These are phyloP conservation scores for Ettlia oleoabundans DNA, from an alignment of 139 green algal species.

Conservation along the genomic window DNA sequence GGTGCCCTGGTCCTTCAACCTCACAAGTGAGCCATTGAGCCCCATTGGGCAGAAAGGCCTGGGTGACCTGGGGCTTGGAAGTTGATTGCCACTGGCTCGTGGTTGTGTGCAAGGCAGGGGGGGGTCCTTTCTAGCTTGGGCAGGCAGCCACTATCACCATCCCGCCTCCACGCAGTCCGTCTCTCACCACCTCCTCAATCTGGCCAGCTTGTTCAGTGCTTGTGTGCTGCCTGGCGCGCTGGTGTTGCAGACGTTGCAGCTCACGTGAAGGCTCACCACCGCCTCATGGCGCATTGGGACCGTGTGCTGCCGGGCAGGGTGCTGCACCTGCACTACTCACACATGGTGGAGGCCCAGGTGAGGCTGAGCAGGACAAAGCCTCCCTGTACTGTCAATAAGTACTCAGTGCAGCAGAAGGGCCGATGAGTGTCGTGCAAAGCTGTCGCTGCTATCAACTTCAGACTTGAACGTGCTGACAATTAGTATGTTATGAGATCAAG, in stretches of 20 bases:
- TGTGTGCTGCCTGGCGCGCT: neutral
- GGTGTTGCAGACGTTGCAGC: neutral
- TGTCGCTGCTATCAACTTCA: no score
- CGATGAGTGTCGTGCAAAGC: no score
- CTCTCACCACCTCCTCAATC: no score
- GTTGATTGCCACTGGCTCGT: no score
- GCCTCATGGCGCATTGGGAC: conserved; percentile 11
- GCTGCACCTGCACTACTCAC: conserved; percentile 19
- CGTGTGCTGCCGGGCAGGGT: neutral
- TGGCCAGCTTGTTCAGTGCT: neutral
- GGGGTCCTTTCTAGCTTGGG: no score
- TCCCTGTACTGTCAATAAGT: neutral
- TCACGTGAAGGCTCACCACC: conserved; percentile 2
- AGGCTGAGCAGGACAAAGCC: neutral
- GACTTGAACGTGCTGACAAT: no score
- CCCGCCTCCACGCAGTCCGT: no score
- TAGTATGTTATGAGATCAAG: no score
- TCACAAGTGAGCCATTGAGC: conserved; percentile 1
- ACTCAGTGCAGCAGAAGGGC: no score
- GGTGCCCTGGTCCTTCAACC: conserved; percentile 21
- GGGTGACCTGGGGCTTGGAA: no score
- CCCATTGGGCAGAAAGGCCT: neutral
- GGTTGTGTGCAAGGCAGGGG: no score
- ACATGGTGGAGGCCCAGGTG: conserved; percentile 13
- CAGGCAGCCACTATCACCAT: no score